Conservation (phyloP, 148 eudicot genomes). For the Rhododendron ferrugineum region DNA sequence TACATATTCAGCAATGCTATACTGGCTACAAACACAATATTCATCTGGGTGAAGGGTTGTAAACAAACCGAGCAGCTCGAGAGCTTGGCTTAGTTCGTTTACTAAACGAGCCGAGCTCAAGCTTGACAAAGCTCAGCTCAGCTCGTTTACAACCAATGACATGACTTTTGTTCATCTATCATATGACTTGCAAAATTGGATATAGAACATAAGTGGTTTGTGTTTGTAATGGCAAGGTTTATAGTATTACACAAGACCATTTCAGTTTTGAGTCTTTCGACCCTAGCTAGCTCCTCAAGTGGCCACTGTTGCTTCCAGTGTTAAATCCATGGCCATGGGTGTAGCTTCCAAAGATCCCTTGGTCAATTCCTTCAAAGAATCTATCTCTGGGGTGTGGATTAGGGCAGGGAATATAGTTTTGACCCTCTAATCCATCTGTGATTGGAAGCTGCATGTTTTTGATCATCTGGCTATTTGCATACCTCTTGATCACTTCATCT, state of each 20-base stretch:
- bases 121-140: too few relatives aligned
- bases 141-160: too few relatives aligned
- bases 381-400: neutral
- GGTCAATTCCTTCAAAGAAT: neutral
- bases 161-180: neutral
- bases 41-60: neutral
- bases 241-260: neutral
- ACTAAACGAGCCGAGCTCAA: too few relatives aligned
- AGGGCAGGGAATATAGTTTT: neutral
- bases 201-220: neutral
- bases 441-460: neutral
- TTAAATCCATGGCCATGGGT: neutral
- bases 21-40: neutral
- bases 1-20: too few relatives aligned
- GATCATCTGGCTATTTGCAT: neutral
- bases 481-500: neutral
- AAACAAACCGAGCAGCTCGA: too few relatives aligned
- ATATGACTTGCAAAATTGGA: neutral
- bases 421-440: neutral
- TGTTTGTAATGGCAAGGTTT: neutral
- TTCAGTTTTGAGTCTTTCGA: neutral
- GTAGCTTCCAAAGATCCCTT: neutral
- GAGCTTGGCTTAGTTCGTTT: too few relatives aligned
- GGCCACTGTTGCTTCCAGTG: neutral
- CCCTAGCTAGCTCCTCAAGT: neutral